Evolutionary conservation across 805 yeast species (phyloP).

Genomic region (Hanseniaspora pseudoguilliermondii): DNA sequence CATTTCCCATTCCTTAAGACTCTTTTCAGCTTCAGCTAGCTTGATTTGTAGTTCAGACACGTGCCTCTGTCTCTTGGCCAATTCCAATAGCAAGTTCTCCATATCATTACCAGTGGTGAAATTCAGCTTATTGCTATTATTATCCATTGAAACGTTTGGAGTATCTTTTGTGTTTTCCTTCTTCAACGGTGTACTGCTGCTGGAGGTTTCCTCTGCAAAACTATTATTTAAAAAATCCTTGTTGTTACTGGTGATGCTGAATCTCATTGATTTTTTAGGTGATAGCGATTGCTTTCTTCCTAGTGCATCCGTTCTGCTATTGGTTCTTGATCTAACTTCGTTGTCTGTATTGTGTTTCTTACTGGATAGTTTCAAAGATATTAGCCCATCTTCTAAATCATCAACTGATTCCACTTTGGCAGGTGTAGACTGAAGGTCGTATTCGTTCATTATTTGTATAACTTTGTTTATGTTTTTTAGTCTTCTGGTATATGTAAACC

Average conservation of each 20-base stretch:
- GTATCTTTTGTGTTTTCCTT: neutral
- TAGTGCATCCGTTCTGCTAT: neutral
- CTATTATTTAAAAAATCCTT: neutral
- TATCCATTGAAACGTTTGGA: neutral
- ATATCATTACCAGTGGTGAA: neutral
- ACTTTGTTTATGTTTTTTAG: too few species aligned
- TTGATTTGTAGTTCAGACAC: constrained; percentile 10
- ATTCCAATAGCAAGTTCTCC: constrained; percentile 10
- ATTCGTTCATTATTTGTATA: neutral
- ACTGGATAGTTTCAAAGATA: constrained; percentile 7
- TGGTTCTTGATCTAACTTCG: constrained; percentile 4
- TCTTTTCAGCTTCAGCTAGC: constrained; percentile 8
- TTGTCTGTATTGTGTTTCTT: neutral
- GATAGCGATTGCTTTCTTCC: constrained; percentile 9
- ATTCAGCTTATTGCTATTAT: neutral
- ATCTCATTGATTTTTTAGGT: constrained; percentile 11
- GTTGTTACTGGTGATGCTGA: constrained; percentile 1
- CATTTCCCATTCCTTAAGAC: constrained; percentile 11
- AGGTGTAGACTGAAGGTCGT: constrained; percentile 1
- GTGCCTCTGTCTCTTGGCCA: constrained; percentile 10
- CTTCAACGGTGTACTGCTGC: neutral
- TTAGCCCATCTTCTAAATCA: constrained; percentile 8
- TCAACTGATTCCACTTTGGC: neutral
- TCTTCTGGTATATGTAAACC: too few species aligned
- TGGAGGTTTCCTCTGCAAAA: neutral